phyloP scores from a whole-genome alignment of 1,284 basidiomycete genomes.

The Ustilago bromivora region DNA sequence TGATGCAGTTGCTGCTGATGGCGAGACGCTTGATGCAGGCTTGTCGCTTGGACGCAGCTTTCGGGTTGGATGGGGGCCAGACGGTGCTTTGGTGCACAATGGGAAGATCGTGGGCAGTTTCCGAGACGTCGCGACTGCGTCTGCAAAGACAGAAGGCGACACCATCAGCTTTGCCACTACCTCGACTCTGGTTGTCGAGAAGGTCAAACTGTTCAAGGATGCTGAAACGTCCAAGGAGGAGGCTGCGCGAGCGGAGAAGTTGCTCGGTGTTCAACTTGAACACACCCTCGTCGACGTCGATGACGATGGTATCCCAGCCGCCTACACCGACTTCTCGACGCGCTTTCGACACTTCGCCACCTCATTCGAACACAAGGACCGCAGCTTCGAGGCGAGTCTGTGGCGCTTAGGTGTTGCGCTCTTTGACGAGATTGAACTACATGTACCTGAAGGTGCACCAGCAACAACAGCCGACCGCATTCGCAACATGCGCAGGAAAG shows the following conservation, averaged over 20 bases:
- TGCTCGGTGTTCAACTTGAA: constrained; percentile 83
- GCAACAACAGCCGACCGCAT: constrained; percentile 77
- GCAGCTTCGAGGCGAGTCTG: constrained; percentile 75
- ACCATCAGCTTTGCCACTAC: constrained; percentile 19
- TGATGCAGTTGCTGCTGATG: constrained; percentile 77
- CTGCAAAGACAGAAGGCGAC: constrained; percentile 22
- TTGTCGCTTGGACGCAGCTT: constrained; percentile 88
- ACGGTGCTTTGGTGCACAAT: constrained; percentile 81
- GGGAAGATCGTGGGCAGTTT: constrained; percentile 70
- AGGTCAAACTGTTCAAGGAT: constrained; percentile 55
- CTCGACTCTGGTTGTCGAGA: constrained; percentile 47
- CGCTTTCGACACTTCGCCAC: constrained; percentile 83
- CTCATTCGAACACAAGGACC: constrained; percentile 80
- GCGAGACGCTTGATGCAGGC: constrained; percentile 81
- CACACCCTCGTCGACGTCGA: constrained; percentile 77
- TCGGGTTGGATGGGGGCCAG: constrained; percentile 89
- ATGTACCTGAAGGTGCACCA: constrained; percentile 75
- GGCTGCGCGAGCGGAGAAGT: constrained; percentile 71
- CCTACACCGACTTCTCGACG: constrained; percentile 73
- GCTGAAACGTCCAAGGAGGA: constrained; percentile 34
- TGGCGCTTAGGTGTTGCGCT: constrained; percentile 91
- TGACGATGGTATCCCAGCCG: constrained; percentile 73
- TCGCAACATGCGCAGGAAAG: constrained; percentile 79
- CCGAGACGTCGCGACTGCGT: constrained; percentile 1
- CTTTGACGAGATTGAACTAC: constrained; percentile 83